Evolutionary conservation across 345 rosid species (phyloP).

Genomic region (Populus deltoides): DNA sequence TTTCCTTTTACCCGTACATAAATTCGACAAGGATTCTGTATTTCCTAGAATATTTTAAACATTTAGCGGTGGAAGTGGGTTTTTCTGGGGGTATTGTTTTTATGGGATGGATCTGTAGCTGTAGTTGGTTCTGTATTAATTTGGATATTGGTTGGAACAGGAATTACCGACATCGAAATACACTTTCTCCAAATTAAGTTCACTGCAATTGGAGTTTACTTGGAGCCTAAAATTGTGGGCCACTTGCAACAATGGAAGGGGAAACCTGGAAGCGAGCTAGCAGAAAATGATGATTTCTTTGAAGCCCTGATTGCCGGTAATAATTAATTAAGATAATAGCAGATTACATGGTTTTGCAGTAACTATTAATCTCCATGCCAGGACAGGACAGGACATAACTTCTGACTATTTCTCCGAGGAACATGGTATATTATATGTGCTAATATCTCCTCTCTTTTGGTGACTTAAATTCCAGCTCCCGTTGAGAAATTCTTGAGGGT

Average conservation of each 20-base stretch:
- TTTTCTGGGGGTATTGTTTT: no score
- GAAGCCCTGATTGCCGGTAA: slow-evolving; percentile 68
- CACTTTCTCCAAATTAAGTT: slow-evolving; percentile 92
- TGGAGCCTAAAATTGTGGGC: slow-evolving; percentile 55
- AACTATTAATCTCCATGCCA: no score
- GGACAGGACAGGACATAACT: no score
- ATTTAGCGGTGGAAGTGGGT: no score
- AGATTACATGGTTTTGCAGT: no score
- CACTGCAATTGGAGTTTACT: slow-evolving; percentile 88
- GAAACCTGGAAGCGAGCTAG: slow-evolving; percentile 51
- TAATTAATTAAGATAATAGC: no score
- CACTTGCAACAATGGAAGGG: slow-evolving; percentile 80
- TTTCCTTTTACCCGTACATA: no score
- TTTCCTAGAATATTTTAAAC: no score
- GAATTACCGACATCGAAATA: slow-evolving; percentile 86
- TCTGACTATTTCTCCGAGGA: no score
- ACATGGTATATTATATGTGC: neutral
- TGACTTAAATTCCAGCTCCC: slow-evolving; percentile 40
- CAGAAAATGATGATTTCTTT: slow-evolving; percentile 74
- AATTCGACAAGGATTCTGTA: no score
- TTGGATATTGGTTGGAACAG: slow-evolving; percentile 28
- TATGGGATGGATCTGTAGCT: no score
- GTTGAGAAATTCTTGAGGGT: slow-evolving; percentile 69
- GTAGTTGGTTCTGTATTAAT: neutral
- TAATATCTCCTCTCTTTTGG: neutral